phyloP scores from a whole-genome alignment of 177 flowering plant genomes.

The Vitis hybrid region DNA sequence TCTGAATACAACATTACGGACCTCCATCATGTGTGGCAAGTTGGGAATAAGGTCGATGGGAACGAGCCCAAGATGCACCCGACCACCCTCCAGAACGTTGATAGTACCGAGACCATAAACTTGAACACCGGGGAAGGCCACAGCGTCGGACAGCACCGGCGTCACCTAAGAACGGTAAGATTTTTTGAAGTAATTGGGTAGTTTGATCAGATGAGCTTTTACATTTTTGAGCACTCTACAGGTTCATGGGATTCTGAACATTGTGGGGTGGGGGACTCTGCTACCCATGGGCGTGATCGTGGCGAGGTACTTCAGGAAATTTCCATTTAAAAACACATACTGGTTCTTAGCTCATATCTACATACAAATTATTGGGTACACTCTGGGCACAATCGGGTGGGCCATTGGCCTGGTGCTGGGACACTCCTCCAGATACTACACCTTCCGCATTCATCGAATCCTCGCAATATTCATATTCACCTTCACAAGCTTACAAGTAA shows the following conservation, averaged over 20 bases:
- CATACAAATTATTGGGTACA: constrained; percentile 31
- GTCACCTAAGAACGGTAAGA: constrained; percentile 29
- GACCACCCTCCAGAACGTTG: constrained; percentile 29
- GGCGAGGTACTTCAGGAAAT: constrained; percentile 36
- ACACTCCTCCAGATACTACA: constrained; percentile 30
- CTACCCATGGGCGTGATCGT: constrained; percentile 42
- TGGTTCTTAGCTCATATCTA: constrained; percentile 31
- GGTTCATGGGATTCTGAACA: constrained; percentile 54
- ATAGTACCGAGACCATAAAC: constrained; percentile 35
- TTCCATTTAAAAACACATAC: background rate
- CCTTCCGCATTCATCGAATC: constrained; percentile 31
- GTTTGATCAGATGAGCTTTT: background rate
- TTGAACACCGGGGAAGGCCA: constrained; percentile 2
- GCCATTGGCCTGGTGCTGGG: constrained; percentile 44
- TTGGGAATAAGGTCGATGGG: constrained; percentile 16
- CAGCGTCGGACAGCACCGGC: constrained; percentile 4
- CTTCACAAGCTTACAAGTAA: constrained; percentile 45
- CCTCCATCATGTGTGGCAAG: constrained; percentile 50
- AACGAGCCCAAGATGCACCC: constrained; percentile 26
- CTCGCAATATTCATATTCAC: constrained; percentile 36
- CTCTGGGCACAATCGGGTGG: constrained; percentile 41
- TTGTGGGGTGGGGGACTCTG: constrained; percentile 50
- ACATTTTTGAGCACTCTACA: constrained; percentile 7
- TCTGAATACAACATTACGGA: constrained; percentile 7
- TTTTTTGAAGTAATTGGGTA: background rate